Evolutionary conservation across 108 stramenopile genomes (phyloP).

Genomic region (Skeletonema grethae): DNA sequence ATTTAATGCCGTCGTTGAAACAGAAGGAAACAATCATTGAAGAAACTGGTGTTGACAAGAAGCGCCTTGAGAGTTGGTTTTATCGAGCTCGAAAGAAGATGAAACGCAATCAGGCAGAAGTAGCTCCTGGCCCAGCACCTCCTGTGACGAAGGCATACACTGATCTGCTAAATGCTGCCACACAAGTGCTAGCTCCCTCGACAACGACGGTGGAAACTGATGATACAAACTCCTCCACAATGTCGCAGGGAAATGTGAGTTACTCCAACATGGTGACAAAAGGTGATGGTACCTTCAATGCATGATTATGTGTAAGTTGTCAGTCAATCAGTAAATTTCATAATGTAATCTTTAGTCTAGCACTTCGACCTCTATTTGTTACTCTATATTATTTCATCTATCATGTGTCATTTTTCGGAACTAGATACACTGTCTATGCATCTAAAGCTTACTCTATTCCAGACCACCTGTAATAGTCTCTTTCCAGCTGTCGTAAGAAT

Average conservation of each 20-base stretch:
- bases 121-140: not conserved
- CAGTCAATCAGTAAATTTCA: not conserved
- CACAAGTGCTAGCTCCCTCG: not conserved
- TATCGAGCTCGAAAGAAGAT: slow-evolving; percentile 25
- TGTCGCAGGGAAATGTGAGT: not conserved
- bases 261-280: not conserved
- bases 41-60: slow-evolving; percentile 28
- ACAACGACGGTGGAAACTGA: not conserved
- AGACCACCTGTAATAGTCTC: slow-evolving; percentile 49
- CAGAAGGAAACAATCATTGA: slow-evolving; percentile 16
- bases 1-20: slow-evolving; percentile 6
- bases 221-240: not conserved
- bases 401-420: not conserved
- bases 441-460: slow-evolving; percentile 8
- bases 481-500: slow-evolving; percentile 48
- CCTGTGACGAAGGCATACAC: not conserved
- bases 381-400: slow-evolving; percentile 2
- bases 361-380: not conserved
- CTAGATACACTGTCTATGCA: not conserved
- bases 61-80: slow-evolving; percentile 30
- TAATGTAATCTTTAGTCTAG: not conserved
- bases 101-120: slow-evolving; percentile 1
- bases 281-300: not conserved
- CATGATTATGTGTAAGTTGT: not conserved
- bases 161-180: not conserved